These are phyloP conservation scores for Nidularia pulvinata DNA, from an alignment of 768 basidiomycete species.

Conservation along the genomic window DNA sequence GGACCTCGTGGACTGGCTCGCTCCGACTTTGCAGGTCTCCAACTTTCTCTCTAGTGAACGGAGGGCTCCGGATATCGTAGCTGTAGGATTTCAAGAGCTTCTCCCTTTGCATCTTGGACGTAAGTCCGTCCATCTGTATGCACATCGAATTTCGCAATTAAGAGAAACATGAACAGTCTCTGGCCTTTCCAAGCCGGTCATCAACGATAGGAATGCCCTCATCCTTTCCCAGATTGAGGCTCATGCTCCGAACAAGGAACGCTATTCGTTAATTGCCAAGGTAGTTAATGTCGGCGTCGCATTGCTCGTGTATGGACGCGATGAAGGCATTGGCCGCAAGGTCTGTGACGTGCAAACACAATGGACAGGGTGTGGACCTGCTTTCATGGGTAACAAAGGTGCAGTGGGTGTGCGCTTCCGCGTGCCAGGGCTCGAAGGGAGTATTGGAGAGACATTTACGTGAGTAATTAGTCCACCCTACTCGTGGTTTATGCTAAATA, in stretches of 20 bases:
- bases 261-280: constrained; percentile 77
- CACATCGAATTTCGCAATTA: neutral
- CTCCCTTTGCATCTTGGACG: constrained; percentile 87
- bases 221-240: constrained; percentile 76
- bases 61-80: constrained; percentile 83
- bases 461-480: constrained; percentile 34
- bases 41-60: constrained; percentile 62
- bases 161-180: constrained; percentile 49
- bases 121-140: constrained; percentile 37
- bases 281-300: constrained; percentile 88
- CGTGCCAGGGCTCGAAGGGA: constrained; percentile 52
- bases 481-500: too few species aligned
- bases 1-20: constrained; percentile 91
- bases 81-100: constrained; percentile 93
- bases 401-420: constrained; percentile 89
- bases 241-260: constrained; percentile 70
- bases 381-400: constrained; percentile 93
- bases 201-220: constrained; percentile 67
- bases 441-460: constrained; percentile 81
- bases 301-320: constrained; percentile 82
- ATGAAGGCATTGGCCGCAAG: constrained; percentile 60
- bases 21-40: constrained; percentile 79
- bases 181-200: constrained; percentile 70
- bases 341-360: constrained; percentile 68
- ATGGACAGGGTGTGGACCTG: constrained; percentile 74